A percentile compares a stretch with the other conserved stretches of the same genome.
Conservation (phyloP, 78 protist genomes). For the Carpediemonas membranifera region DNA sequence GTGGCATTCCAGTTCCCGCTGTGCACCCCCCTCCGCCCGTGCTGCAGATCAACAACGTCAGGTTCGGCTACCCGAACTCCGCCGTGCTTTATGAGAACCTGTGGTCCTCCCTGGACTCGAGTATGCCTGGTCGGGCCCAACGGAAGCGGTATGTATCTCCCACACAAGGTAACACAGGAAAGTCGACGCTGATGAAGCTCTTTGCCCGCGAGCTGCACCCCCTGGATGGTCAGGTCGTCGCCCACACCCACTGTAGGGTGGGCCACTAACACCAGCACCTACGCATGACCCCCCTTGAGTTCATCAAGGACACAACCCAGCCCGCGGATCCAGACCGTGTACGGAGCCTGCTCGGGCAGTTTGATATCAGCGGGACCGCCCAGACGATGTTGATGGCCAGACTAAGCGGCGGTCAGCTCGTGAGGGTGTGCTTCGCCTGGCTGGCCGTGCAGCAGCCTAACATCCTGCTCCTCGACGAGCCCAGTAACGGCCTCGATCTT, state of each 20-base stretch:
- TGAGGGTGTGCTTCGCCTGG: slow-evolving; percentile 6
- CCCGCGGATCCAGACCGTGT: too few species aligned
- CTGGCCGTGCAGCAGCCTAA: not conserved
- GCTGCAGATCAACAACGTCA: not conserved
- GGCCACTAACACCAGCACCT: slow-evolving; percentile 69
- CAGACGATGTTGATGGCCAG: slow-evolving; percentile 13
- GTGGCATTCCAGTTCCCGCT: not conserved
- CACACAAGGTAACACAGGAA: too few species aligned
- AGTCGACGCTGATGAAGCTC: slow-evolving; percentile 66
- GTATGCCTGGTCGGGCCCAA: slow-evolving; percentile 78
- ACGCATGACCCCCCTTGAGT: slow-evolving; percentile 51
- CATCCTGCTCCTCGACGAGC: too few species aligned
- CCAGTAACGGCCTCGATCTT: slow-evolving; percentile 52
- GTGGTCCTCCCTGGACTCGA: too few species aligned
- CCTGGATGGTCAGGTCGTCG: slow-evolving; percentile 12
- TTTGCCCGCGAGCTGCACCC: slow-evolving; percentile 68
- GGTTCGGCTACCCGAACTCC: not conserved
- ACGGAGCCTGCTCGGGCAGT: slow-evolving; percentile 1
- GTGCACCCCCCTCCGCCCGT: not conserved
- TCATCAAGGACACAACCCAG: not conserved
- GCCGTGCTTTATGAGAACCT: too few species aligned
- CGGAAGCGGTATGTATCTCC: too few species aligned
- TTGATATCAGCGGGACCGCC: slow-evolving; percentile 2
- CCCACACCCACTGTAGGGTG: slow-evolving; percentile 40
- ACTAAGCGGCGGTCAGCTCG: slow-evolving; percentile 29